Base-by-base conservation (phyloP, 2,329 filamentous ascomycete species). In the Nemania sp. region DNA sequence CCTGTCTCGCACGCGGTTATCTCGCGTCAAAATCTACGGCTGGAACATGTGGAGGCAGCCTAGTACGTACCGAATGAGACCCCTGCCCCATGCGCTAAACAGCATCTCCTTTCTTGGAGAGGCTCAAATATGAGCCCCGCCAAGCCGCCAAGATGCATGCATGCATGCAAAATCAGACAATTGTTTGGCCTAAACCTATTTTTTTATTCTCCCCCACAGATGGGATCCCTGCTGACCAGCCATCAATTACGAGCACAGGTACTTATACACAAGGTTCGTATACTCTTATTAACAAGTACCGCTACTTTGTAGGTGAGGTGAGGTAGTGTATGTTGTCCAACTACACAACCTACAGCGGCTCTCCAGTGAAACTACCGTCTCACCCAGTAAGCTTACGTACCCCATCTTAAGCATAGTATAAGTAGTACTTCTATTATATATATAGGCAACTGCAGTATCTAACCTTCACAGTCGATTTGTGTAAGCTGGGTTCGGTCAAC, bases 11-110 rank as follows among this genome's bases (percentile, higher is more conserved):
- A 60, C 56, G 65, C 65, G 65, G 65, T 57, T 67, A 67, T 67
- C 65, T 67, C 58, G 63, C 65, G 63, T 64, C 56, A 62, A 59
- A 60, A 64, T 58, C 55, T 63, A 60, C 63, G 58, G 58, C 59
- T 66, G 52, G 60, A 50, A 59, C 37, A 55, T 37, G 54, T 56
- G 58, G 61, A 56, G 37, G 40, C 49, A 34, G 37, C 37, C 37
- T 55, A 43, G 52, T 63, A 65, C 59, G 56, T 62, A 56, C 50
- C 59, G 54, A 47, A 25, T 10, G 12, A 11, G 29, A 37, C 15
- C 42, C 53, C 45, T 59, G 35, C 32, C 49, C 2, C 32, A 18
- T 50, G 35, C 57, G 43, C 57, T 59, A 65, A n/a, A 40, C 45
- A 29, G 49, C 17, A 25, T 50, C 62, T 57, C 57, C 61, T 58